Evolutionary conservation across 371 early-diverging fungal species (phyloP).

Genomic region (Mucor circinelloides): DNA sequence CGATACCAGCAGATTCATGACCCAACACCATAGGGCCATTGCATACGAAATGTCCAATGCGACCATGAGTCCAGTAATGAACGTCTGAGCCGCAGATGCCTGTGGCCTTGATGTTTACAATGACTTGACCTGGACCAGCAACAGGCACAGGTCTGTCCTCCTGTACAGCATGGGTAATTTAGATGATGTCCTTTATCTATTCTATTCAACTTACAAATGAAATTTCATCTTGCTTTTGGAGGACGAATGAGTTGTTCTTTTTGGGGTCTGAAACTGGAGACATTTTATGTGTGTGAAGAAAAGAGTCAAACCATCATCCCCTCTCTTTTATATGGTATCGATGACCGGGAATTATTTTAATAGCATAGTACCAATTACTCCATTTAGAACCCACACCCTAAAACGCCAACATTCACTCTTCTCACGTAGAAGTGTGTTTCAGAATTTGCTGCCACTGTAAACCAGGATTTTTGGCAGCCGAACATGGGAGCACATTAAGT

Average conservation of each 20-base stretch:
- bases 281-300: conserved; percentile 3
- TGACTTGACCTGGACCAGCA: conserved; percentile 36
- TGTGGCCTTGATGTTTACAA: conserved; percentile 52
- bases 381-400: conserved; percentile 4
- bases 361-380: conserved; percentile 10
- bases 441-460: neutral
- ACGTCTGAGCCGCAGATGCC: conserved; percentile 58
- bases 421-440: neutral
- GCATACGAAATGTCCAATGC: conserved; percentile 47
- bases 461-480: neutral
- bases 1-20: conserved; percentile 76
- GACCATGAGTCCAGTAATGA: conserved; percentile 55
- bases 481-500: neutral
- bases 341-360: conserved; percentile 10
- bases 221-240: conserved; percentile 21
- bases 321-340: neutral
- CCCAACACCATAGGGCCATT: conserved; percentile 73
- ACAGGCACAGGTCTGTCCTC: conserved; percentile 23
- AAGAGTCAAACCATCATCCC: neutral
- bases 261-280: neutral
- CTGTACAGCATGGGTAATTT: neutral
- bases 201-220: conserved; percentile 16
- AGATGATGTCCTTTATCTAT: neutral
- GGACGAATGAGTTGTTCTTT: conserved; percentile 23
- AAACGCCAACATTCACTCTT: neutral